A percentile compares a stretch with the other conserved stretches of the same genome.
phyloP scores from a whole-genome alignment of 140 eudicot species.

The Anethum foeniculum region DNA sequence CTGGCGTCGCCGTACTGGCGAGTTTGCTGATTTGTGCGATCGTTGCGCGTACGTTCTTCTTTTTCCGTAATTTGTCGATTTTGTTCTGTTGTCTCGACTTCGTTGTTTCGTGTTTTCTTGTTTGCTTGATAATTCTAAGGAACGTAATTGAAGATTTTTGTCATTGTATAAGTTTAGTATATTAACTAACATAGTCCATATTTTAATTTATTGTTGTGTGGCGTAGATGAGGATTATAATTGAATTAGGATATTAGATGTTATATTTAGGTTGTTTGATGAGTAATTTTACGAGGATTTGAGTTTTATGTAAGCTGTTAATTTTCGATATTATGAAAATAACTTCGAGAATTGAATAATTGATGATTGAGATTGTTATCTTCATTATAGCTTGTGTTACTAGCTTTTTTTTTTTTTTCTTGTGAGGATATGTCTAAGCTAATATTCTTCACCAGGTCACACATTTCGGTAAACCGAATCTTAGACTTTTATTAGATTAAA shows the following conservation, averaged over 20 bases:
- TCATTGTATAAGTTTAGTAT: too few relatives aligned
- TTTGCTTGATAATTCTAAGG: not conserved
- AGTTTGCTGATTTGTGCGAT: slow-evolving; percentile 66
- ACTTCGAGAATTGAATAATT: not conserved
- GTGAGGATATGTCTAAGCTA: not conserved
- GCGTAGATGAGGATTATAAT: too few relatives aligned
- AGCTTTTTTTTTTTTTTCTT: not conserved
- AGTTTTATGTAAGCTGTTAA: not conserved
- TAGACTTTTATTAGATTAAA: not conserved
- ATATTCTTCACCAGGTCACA: not conserved
- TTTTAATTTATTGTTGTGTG: not conserved
- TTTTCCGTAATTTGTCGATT: not conserved
- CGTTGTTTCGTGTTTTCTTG: not conserved
- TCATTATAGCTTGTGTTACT: not conserved
- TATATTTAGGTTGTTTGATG: not conserved
- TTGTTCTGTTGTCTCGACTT: not conserved
- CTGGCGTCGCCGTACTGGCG: slow-evolving; percentile 82
- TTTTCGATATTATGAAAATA: too few relatives aligned
- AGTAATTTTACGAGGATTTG: not conserved
- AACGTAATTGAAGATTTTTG: too few relatives aligned
- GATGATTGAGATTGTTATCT: not conserved
- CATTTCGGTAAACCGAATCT: not conserved
- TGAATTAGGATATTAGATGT: too few relatives aligned
- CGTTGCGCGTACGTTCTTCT: slow-evolving; percentile 53
- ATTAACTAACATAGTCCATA: too few relatives aligned